These are phyloP conservation scores for Salvia rosmarinus DNA, from an alignment of 257 asterid genomes.

Conservation along the genomic window DNA sequence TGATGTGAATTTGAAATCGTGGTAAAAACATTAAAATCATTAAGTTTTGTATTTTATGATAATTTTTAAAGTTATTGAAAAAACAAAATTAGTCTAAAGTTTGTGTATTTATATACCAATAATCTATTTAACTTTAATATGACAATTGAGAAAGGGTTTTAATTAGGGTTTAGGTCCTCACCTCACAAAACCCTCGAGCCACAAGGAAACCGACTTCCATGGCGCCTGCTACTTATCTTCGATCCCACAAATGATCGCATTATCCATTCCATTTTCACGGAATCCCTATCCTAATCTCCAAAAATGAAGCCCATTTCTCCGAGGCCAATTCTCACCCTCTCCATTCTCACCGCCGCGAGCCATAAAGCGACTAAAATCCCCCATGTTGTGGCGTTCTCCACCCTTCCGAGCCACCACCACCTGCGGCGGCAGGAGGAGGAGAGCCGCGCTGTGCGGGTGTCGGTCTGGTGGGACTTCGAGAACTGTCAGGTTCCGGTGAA, in stretches of 20 bases:
- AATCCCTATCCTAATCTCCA: background rate
- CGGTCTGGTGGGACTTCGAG: conserved; percentile 99
- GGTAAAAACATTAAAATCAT: too few relatives aligned
- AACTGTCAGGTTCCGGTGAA: conserved; percentile 67
- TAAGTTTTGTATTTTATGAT: too few relatives aligned
- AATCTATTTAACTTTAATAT: too few relatives aligned
- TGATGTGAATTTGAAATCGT: too few relatives aligned
- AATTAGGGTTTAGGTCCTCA: conserved; percentile 31
- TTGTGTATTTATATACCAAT: too few relatives aligned
- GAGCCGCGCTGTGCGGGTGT: conserved; percentile 73
- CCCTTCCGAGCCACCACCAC: conserved; percentile 32
- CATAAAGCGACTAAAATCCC: conserved; percentile 31
- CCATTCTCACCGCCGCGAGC: conserved; percentile 34
- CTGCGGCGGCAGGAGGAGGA: conserved; percentile 73
- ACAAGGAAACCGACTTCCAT: conserved; percentile 20
- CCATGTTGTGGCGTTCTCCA: conserved; percentile 32
- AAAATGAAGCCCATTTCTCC: conserved; percentile 48
- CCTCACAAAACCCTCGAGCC: conserved; percentile 21
- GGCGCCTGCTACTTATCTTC: conserved; percentile 1
- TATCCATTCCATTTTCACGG: background rate
- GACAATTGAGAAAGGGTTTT: conserved; percentile 18
- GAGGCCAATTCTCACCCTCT: conserved; percentile 41
- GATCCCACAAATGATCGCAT: conserved; percentile 1
- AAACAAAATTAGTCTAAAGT: too few relatives aligned
- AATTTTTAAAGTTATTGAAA: too few relatives aligned